Evolutionary conservation across 192 early-diverging fungal species (phyloP).

Genomic region (Funneliformis geosporum): DNA sequence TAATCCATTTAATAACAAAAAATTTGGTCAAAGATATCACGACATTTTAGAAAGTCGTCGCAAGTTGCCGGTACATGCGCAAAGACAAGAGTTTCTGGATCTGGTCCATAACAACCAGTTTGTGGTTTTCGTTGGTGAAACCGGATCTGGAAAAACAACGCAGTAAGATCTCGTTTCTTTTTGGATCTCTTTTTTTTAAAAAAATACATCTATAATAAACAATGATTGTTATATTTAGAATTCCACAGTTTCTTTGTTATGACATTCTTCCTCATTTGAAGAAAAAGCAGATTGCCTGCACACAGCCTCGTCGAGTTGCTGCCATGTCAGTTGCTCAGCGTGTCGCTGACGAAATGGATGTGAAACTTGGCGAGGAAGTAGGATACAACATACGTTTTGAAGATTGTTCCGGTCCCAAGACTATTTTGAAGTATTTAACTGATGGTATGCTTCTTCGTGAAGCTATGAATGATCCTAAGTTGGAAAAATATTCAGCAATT

Average conservation of each 20-base stretch:
- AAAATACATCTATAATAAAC: not conserved
- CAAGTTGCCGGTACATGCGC: conserved; percentile 91
- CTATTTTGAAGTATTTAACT: conserved; percentile 87
- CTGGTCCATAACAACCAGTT: conserved; percentile 93
- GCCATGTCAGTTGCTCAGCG: conserved; percentile 99
- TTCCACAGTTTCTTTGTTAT: conserved; percentile 92
- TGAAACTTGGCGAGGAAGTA: conserved; percentile 90
- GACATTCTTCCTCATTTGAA: conserved; percentile 90
- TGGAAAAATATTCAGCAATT: conserved; percentile 89
- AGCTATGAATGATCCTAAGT: conserved; percentile 90
- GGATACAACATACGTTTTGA: conserved; percentile 99
- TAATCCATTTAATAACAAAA: conserved; percentile 82
- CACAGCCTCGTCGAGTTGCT: conserved; percentile 97
- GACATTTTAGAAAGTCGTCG: conserved; percentile 85
- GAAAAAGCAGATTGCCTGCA: conserved; percentile 94
- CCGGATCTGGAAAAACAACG: conserved; percentile 98
- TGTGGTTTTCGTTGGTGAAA: conserved; percentile 95
- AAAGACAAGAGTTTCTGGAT: conserved; percentile 88
- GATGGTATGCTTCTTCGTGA: conserved; percentile 99
- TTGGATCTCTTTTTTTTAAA: not conserved
- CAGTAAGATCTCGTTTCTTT: conserved; percentile 61
- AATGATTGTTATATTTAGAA: conserved; percentile 51
- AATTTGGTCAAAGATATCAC: conserved; percentile 81
- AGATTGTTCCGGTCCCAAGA: conserved; percentile 83
- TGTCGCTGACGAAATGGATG: conserved; percentile 97